phyloP scores from a whole-genome alignment of 805 yeast species.

The Wickerhamomyces rabaulensis region DNA sequence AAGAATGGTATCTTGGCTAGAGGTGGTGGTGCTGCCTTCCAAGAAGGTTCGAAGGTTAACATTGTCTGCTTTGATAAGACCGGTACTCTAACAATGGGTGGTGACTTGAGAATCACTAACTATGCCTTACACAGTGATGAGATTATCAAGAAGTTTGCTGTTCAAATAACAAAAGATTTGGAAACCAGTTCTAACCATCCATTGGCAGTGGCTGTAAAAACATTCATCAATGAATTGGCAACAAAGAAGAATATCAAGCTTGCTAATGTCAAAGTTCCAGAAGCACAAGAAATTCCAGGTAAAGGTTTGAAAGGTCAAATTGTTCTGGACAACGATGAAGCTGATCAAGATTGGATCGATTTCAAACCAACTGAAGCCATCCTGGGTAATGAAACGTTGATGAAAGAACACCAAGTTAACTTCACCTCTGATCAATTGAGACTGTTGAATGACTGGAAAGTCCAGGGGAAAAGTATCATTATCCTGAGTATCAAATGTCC shows the following conservation, averaged over 20 bases:
- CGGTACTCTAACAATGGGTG: slow-evolving; percentile 67
- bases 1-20: slow-evolving; percentile 68
- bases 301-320: slow-evolving; percentile 50
- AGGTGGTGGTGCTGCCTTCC: slow-evolving; percentile 82
- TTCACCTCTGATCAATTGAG: slow-evolving; percentile 31
- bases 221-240: slow-evolving; percentile 27
- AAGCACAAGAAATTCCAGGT: slow-evolving; percentile 52
- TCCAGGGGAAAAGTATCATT: slow-evolving; percentile 58
- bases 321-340: slow-evolving; percentile 17
- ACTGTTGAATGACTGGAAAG: slow-evolving; percentile 49
- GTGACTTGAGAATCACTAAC: slow-evolving; percentile 53
- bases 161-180: slow-evolving; percentile 50
- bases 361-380: slow-evolving; percentile 33
- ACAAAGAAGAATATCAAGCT: slow-evolving; percentile 12
- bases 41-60: slow-evolving; percentile 61
- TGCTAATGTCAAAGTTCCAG: slow-evolving; percentile 35
- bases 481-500: slow-evolving; percentile 41
- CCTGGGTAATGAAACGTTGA: slow-evolving; percentile 58
- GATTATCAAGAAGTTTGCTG: slow-evolving; percentile 13
- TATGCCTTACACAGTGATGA: slow-evolving; percentile 26
- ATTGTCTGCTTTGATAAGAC: slow-evolving; percentile 75
- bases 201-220: slow-evolving; percentile 51
- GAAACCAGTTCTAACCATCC: slow-evolving; percentile 69
- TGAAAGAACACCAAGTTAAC: slow-evolving; percentile 41
- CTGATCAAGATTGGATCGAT: slow-evolving; percentile 27